Evolutionary conservation across 73 alveolate species (phyloP), one percentile per base, ranked within the genome.

Genomic region (Paramecium pentaurelia): DNA sequence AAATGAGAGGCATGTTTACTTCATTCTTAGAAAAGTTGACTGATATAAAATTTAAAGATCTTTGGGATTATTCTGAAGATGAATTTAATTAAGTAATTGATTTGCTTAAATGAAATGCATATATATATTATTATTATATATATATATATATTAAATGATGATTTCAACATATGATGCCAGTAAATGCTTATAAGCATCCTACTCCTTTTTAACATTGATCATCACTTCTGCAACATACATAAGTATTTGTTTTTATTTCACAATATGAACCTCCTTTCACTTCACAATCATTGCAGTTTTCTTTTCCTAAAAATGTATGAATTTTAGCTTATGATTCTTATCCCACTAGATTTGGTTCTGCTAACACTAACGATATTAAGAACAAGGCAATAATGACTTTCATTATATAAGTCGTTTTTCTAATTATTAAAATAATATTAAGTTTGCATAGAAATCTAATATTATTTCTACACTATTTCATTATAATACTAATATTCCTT

Each of bases 191-290:
- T 64, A 32, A 64, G 28, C 84, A 64, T 2, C 84, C 84, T 7
- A 64, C 84, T 28, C 84, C 84, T 64, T 64, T 64, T 34, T 64
- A 28, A 14, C 84, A 64, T 2, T 64, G 84, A 64, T 64, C 84
- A 28, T 64, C 84, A 32, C 84, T 64, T 64, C 84, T 64, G 28
- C 84, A 64, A 64, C 84, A 64, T 64, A 64, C 84, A 64, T 32
- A 64, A 25, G 84, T 64, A 8, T 64, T 64, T 27, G 84, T 64
- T 64, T 9, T 64, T 0, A 64, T 64, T 28, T 64, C 84, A 64
- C 84, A 64, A 64, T 64, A 64, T 64, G 84, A 28, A 32, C 84
- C 84, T 64, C 84, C 84, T 51, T 64, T 64, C 20, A 64, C 84
- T 64, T 64, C 84, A 51, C 84, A 64, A 64, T 64, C 84, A 64